Evolutionary conservation across 2,329 filamentous ascomycete genomes (phyloP), one percentile per base, ranked within the genome.

Genomic region (Aspergillus felis): DNA sequence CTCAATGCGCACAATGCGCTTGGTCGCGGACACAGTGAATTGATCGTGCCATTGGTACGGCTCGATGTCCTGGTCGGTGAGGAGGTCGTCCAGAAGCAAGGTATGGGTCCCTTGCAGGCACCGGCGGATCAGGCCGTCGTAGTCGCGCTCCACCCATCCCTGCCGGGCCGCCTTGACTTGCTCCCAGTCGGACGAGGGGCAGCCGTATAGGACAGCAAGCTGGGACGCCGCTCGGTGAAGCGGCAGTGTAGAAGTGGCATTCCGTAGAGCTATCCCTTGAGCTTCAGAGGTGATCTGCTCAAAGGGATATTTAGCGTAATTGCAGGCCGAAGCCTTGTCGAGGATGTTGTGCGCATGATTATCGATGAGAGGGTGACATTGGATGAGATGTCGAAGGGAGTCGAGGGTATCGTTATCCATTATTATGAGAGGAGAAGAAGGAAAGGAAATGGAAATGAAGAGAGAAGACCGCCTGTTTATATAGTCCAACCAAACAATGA

Each of bases 1-100:
- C 73, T 95, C 91, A 61, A 95, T 89, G 8, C 90, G 83, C 20
- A 93, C 85, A 54, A 95, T 91, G 27, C 89, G 84, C 71, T 86
- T 89, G 64, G 85, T 89, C 7, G 81, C 77, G 54, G 83, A 84
- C 22, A 79, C 76, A 0, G 87, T 87, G 62, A 89, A 89, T 24
- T 79, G 75, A 68, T 88, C 81, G 68, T 91, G 87, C 82, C 85
- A 89, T 4, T 76, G 68, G 64, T 85, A 89, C 0, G 79, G 70
- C 63, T 89, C 82, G 1, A 84, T 81, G 7, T 82, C 79, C 2
- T 77, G 76, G 14, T 78, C 76, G 53, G 83, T 81, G 7, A 93
- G 75, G 0, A 90, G 87, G 72, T 94, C 90, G 64, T 94, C 91
- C n/a, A 95, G 81, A 1, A 95, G 79, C 10, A 93, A 79, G 1